Base-by-base conservation (phyloP, 305 asterid genomes). In the Solanum chacoense region DNA sequence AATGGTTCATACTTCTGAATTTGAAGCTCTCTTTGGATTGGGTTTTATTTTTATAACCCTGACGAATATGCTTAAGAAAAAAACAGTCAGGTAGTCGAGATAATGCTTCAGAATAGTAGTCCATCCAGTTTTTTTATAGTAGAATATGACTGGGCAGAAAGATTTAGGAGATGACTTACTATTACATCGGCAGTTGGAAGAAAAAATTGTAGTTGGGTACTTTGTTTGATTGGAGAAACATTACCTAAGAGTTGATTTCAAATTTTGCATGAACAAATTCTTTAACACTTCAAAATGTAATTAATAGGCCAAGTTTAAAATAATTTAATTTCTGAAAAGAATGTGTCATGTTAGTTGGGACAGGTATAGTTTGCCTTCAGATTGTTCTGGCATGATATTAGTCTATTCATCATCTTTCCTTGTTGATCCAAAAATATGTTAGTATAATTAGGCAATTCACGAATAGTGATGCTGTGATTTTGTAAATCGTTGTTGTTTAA, bases 351-450 rank as follows among this genome's bases (percentile, higher is more conserved):
- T 81, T 81, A 83, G 72, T 29, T 45, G 86, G 11, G 40, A 29
- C 6, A 81, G 37, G 72, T 80, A 14, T 45, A 81, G 29, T 45
- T 81, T 29, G 20, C 71, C 73, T 83, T 50, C 73, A 50, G 87
- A 81, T 50, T 31, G 67, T 29, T 18, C 87, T 24, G 63, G 63
- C 34, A 10, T 83, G 42, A 50, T 22, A 29, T 83, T 71, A 83
- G 29, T 83, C 87, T 83, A 67, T 83, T 83, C 87, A 83, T 50
- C 73, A 83, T 83, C 73, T 83, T 45, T 45, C 87, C 73, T 83
- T 29, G 42, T 32, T 50, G 72, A 83, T 50, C 87, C 73, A 45
- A 50, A 29, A 20, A 50, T 83, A 50, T 29, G 87, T 32, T 29
- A 50, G 38, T 42, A 16, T 40, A 14, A 10, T 29, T 28, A 45